These are phyloP conservation scores for Colletotrichum cereale DNA, from an alignment of 2,329 filamentous ascomycete species.

Conservation along the genomic window DNA sequence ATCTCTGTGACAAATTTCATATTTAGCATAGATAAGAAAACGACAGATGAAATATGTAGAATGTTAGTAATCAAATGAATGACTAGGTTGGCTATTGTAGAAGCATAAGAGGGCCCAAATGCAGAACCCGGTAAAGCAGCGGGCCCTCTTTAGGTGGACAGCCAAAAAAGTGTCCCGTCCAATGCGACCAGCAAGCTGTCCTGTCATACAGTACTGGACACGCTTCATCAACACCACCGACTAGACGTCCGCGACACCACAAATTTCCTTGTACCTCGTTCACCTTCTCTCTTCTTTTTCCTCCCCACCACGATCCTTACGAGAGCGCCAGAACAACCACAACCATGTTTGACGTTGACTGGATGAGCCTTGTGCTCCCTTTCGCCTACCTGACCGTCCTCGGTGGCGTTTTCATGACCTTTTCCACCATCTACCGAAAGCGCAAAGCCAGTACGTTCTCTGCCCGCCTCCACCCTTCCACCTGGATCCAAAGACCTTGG, in stretches of 20 bases:
- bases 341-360: constrained; percentile 70
- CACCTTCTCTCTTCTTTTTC: constrained; percentile 11
- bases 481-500: neutral
- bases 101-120: neutral
- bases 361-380: constrained; percentile 87
- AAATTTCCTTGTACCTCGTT: constrained; percentile 37
- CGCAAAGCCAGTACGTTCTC: constrained; percentile 78
- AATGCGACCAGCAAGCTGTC: constrained; percentile 39
- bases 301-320: constrained; percentile 36
- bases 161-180: constrained; percentile 34
- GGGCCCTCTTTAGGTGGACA: constrained; percentile 35
- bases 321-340: constrained; percentile 28
- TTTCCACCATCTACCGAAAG: constrained; percentile 93
- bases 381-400: constrained; percentile 92
- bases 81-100: neutral
- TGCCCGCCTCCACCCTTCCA: neutral
- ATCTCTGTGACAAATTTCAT: neutral
- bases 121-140: constrained; percentile 28
- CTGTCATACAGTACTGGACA: constrained; percentile 41
- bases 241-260: constrained; percentile 28
- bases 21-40: neutral
- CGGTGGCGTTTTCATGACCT: constrained; percentile 88
- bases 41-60: neutral
- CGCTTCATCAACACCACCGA: constrained; percentile 35
- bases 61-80: neutral